These are phyloP conservation scores for Rutstroemia sp. DNA, from an alignment of 2,329 filamentous ascomycete genomes.

Conservation along the genomic window DNA sequence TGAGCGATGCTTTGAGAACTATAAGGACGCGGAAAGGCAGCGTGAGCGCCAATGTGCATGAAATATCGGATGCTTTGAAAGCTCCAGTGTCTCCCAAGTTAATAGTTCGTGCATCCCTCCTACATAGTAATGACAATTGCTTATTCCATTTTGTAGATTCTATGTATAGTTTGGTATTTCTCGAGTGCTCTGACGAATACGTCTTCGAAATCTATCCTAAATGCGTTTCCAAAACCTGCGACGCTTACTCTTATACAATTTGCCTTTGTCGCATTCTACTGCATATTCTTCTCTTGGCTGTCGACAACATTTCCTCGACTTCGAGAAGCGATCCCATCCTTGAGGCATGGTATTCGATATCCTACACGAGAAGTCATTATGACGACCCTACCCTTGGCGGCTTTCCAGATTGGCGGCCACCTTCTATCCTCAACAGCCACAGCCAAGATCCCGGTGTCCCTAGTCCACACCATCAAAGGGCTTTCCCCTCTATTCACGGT, in stretches of 20 bases:
- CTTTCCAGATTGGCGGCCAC: constrained; percentile 90
- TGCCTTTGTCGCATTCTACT: constrained; percentile 83
- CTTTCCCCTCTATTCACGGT: constrained; percentile 94
- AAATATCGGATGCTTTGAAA: constrained; percentile 83
- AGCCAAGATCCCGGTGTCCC: constrained; percentile 87
- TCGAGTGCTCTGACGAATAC: constrained; percentile 96
- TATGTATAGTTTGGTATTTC: constrained; percentile 89
- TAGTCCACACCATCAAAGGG: constrained; percentile 98
- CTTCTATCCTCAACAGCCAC: constrained; percentile 91
- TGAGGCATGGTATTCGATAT: constrained; percentile 75
- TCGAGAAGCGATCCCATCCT: constrained; percentile 63
- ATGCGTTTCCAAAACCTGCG: constrained; percentile 80
- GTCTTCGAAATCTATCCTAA: constrained; percentile 94
- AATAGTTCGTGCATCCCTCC: constrained; percentile 52
- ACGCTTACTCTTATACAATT: constrained; percentile 93
- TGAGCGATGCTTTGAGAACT: constrained; percentile 78
- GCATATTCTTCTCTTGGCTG: constrained; percentile 70
- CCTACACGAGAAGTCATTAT: constrained; percentile 76
- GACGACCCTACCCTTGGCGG: constrained; percentile 83
- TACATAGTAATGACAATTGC: constrained; percentile 13
- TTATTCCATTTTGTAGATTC: constrained; percentile 45
- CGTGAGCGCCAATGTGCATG: constrained; percentile 86
- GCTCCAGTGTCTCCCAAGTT: constrained; percentile 84
- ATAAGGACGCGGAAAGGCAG: constrained; percentile 77
- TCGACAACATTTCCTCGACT: constrained; percentile 66